Percentiles rank a stretch among this genome's conserved stretches.
Conservation (phyloP, 345 rosid genomes). For the Rhizophora apiculata region DNA sequence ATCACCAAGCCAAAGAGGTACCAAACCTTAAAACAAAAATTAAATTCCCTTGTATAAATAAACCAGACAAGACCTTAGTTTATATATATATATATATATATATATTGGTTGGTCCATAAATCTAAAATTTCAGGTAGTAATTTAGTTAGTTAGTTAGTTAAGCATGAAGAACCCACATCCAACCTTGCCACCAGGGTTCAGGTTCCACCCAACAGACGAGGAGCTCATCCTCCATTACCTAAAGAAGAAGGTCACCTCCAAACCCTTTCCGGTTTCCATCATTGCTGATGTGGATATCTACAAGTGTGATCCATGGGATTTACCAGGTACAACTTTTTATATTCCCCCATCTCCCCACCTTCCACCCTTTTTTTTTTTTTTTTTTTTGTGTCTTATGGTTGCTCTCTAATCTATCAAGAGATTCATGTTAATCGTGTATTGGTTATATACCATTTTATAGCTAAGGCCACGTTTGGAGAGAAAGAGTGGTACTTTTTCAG, state of each 20-base stretch:
- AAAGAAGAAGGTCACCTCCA: constrained; percentile 55
- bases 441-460: constrained; percentile 27
- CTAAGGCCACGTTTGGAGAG: constrained; percentile 74
- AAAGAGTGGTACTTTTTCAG: constrained; percentile 99
- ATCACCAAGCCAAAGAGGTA: too few relatives aligned
- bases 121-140: too few relatives aligned
- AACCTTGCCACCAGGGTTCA: constrained; percentile 84
- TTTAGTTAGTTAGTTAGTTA: neutral
- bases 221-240: constrained; percentile 96
- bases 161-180: constrained; percentile 67
- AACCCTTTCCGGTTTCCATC: constrained; percentile 65
- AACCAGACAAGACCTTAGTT: too few relatives aligned
- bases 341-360: too few relatives aligned
- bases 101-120: neutral
- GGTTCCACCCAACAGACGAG: constrained; percentile 97
- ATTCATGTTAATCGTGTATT: neutral
- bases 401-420: too few relatives aligned
- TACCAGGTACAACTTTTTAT: constrained; percentile 50
- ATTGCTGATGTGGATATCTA: constrained; percentile 93
- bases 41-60: too few relatives aligned
- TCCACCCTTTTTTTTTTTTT: neutral
- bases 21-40: too few relatives aligned
- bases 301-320: constrained; percentile 94
- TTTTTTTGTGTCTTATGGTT: neutral
- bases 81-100: too few relatives aligned